Evolutionary conservation across 441 rosid species (phyloP).

Genomic region (Croton setiger): DNA sequence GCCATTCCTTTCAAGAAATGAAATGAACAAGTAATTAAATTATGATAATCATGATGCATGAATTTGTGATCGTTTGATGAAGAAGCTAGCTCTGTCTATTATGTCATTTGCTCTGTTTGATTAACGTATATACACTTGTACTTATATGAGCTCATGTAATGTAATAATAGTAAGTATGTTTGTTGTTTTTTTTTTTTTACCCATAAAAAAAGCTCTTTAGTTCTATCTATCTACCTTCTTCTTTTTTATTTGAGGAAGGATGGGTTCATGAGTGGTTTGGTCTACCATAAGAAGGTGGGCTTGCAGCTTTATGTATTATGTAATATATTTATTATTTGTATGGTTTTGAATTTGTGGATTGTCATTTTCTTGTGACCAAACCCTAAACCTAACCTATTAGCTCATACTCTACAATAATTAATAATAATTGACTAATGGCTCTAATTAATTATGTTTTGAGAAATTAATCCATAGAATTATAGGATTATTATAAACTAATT

Average conservation of each 20-base stretch:
- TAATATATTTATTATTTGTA: constrained; percentile 9
- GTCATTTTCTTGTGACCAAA: constrained; percentile 24
- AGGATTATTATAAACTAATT: not conserved
- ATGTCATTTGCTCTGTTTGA: constrained; percentile 6
- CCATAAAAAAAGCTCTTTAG: too few species aligned
- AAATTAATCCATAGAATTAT: too few species aligned
- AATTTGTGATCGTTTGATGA: constrained; percentile 6
- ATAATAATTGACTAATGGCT: not conserved
- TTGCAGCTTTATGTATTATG: too few species aligned
- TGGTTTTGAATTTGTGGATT: constrained; percentile 23
- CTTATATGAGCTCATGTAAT: constrained; percentile 2
- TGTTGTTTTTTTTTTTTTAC: too few species aligned
- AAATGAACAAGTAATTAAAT: not conserved
- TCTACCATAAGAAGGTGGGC: constrained; percentile 10
- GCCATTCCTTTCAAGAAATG: constrained; percentile 77
- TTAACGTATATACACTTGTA: too few species aligned
- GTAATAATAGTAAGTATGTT: not conserved
- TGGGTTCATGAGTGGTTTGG: constrained; percentile 6
- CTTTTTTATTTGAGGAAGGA: not conserved
- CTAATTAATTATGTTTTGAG: too few species aligned
- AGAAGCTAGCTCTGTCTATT: constrained; percentile 10
- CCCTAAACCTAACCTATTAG: constrained; percentile 11
- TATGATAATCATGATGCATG: not conserved
- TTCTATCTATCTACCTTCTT: not conserved
- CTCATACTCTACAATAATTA: not conserved